Percentiles rank a stretch among this genome's conserved stretches.
Conservation (phyloP, 1,284 basidiomycete species). For the Ceratobasidium sp. region DNA sequence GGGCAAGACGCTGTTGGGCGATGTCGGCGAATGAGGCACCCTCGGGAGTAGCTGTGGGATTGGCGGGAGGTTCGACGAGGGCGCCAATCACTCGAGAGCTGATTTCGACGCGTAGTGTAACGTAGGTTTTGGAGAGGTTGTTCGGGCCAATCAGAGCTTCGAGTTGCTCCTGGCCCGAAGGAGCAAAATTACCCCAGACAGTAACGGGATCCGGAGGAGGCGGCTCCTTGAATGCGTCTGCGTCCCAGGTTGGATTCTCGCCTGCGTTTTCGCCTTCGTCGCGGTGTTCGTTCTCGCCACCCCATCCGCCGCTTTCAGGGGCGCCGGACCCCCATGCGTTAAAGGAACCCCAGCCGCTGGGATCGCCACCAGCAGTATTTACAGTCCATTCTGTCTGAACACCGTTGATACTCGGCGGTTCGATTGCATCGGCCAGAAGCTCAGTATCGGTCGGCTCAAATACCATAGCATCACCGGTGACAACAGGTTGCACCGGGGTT, state of each 20-base stretch:
- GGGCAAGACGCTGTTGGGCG: conserved; percentile 28
- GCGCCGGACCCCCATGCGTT: not conserved
- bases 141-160: conserved; percentile 32
- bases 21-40: conserved; percentile 20
- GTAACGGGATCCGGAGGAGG: conserved; percentile 15
- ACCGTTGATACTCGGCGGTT: conserved; percentile 36
- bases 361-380: not conserved
- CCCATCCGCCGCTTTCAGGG: not conserved
- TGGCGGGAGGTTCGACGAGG: conserved; percentile 21
- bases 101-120: conserved; percentile 33
- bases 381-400: conserved; percentile 31
- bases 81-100: conserved; percentile 29
- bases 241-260: conserved; percentile 20
- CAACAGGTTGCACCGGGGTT: not conserved
- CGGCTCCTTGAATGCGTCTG: conserved; percentile 14
- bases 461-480: not conserved
- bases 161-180: conserved; percentile 17
- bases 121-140: conserved; percentile 25
- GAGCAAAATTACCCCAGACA: conserved; percentile 28
- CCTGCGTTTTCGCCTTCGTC: conserved; percentile 1
- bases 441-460: conserved; percentile 26
- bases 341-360: conserved; percentile 5
- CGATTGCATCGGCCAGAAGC: conserved; percentile 12
- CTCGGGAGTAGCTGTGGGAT: not conserved
- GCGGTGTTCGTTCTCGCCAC: not conserved